These are phyloP conservation scores for Dryas alaskensis DNA, from an alignment of 306 rosid genomes.

Conservation along the genomic window DNA sequence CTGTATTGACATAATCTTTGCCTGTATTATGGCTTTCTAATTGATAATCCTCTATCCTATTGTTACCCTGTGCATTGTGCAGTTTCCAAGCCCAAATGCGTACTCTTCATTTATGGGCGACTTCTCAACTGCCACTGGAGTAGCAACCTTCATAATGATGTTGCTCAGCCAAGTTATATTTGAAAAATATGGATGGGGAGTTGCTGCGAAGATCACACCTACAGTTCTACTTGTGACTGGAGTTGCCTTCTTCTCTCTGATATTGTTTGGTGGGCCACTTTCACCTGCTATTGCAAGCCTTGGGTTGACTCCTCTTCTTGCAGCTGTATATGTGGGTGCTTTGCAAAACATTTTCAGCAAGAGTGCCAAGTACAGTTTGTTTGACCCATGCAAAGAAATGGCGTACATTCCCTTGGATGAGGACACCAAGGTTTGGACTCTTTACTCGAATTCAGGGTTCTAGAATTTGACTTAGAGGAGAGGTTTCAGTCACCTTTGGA, in stretches of 20 bases:
- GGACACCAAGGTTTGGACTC: constrained; percentile 76
- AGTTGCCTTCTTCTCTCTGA: constrained; percentile 81
- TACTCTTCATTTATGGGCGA: constrained; percentile 97
- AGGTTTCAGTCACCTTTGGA: constrained; percentile 10
- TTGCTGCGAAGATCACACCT: constrained; percentile 89
- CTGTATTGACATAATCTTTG: constrained; percentile 12
- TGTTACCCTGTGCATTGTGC: constrained; percentile 24
- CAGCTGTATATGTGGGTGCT: constrained; percentile 99
- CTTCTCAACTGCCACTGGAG: constrained; percentile 92
- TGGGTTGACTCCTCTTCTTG: constrained; percentile 96
- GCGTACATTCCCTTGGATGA: constrained; percentile 98
- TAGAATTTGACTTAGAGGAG: background rate
- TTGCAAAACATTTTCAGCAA: constrained; percentile 98
- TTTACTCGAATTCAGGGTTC: constrained; percentile 15
- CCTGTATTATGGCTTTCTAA: constrained; percentile 8
- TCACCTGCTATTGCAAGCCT: constrained; percentile 61
- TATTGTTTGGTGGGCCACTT: constrained; percentile 73
- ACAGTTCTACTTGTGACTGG: constrained; percentile 86
- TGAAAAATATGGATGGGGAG: constrained; percentile 94
- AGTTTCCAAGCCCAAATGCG: constrained; percentile 97
- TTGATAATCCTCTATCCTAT: background rate
- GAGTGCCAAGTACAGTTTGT: constrained; percentile 97
- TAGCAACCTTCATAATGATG: constrained; percentile 95
- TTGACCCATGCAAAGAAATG: constrained; percentile 99
- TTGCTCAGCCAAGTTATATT: constrained; percentile 81